These are phyloP conservation scores for Spencermartinsiella europaea DNA, from an alignment of 805 yeast genomes.

Conservation along the genomic window DNA sequence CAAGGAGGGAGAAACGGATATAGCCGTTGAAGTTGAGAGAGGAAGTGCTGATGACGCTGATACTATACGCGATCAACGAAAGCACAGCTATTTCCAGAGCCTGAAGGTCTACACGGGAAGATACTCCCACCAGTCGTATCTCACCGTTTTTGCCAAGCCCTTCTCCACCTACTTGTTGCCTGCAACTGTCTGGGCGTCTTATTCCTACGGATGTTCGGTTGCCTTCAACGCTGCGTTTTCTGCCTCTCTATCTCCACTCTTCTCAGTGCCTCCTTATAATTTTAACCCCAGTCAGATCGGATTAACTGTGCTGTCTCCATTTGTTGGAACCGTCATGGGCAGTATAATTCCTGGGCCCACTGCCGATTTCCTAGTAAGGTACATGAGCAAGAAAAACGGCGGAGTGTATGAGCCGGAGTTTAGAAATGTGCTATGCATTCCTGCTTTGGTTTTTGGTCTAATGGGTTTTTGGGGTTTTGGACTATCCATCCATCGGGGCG, in stretches of 20 bases:
- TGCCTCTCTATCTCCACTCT: conserved; percentile 49
- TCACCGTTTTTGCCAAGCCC: conserved; percentile 53
- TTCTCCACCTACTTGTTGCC: conserved; percentile 47
- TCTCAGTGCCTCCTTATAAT: conserved; percentile 41
- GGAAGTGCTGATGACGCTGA: background rate
- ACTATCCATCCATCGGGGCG: conserved; percentile 46
- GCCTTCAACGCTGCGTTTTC: conserved; percentile 61
- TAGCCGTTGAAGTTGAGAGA: conserved; percentile 2
- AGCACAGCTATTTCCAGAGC: conserved; percentile 30
- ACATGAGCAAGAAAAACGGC: conserved; percentile 40
- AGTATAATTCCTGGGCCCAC: conserved; percentile 48
- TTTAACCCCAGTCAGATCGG: conserved; percentile 46
- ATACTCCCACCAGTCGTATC: conserved; percentile 46
- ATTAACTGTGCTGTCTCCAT: conserved; percentile 50
- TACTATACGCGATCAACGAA: background rate
- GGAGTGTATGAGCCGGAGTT: conserved; percentile 64
- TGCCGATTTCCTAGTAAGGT: conserved; percentile 46
- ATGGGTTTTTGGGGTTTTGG: conserved; percentile 61
- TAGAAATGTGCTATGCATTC: conserved; percentile 49
- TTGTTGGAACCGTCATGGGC: conserved; percentile 54
- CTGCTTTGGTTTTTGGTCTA: conserved; percentile 39
- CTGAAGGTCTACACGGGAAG: conserved; percentile 46
- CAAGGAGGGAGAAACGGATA: conserved; percentile 1
- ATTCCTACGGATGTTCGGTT: conserved; percentile 51
- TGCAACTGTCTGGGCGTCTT: conserved; percentile 45